Conservation (phyloP, 169 alveolate species). For the Eimeria maxima region DNA sequence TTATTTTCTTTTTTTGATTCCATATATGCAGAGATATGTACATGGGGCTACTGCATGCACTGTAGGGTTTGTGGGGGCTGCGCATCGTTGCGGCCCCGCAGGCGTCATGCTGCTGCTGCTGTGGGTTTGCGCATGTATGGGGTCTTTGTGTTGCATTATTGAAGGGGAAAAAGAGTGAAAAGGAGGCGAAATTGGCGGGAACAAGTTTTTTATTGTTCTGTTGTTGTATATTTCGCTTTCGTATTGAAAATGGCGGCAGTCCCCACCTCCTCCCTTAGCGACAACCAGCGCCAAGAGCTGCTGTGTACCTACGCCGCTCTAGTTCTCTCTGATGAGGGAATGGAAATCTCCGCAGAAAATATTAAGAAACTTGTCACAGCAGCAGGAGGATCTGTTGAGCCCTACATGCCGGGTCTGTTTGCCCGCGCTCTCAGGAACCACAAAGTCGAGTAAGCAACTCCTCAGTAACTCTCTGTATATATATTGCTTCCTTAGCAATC, state of each 20-base stretch:
- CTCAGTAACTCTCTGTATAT: not conserved
- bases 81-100: constrained; percentile 1
- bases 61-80: constrained; percentile 2
- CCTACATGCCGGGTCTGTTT: constrained; percentile 97
- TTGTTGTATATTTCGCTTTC: not conserved
- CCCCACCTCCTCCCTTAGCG: constrained; percentile 88
- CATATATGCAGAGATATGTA: too few relatives aligned
- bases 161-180: not conserved
- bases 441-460: constrained; percentile 88
- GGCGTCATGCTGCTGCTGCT: not conserved
- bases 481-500: not conserved
- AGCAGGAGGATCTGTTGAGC: constrained; percentile 94
- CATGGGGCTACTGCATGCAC: constrained; percentile 22
- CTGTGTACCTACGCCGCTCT: constrained; percentile 97
- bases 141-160: not conserved
- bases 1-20: too few relatives aligned
- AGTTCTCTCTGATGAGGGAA: constrained; percentile 95
- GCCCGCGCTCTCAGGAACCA: constrained; percentile 95
- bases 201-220: not conserved
- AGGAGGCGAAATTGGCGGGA: not conserved
- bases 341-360: constrained; percentile 95
- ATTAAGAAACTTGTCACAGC: constrained; percentile 94
- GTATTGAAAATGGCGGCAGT: constrained; percentile 88
- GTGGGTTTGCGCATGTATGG: not conserved
- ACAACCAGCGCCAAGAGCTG: constrained; percentile 94